A percentile compares a stretch with the other conserved stretches of the same genome.
Conservation (phyloP, 257 asterid genomes). For the Solanum bulbocastanum region DNA sequence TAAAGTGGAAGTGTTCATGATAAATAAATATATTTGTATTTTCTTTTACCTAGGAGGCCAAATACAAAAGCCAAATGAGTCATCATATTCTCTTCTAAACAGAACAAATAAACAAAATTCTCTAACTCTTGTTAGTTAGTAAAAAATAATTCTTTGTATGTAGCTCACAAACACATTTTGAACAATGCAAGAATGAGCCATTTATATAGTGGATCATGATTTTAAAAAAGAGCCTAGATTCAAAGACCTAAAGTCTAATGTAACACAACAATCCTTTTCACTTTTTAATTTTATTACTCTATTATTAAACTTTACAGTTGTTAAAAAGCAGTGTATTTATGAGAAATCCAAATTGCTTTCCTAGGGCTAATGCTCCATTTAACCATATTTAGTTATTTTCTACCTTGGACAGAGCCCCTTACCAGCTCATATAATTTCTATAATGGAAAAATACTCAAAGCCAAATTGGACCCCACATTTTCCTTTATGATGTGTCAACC, state of each 20-base stretch:
- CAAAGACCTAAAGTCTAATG: not conserved
- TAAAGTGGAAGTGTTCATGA: not conserved
- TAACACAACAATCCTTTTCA: not conserved
- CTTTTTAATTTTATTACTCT: not conserved
- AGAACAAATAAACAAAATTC: not conserved
- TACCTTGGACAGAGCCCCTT: not conserved
- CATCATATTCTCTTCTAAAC: not conserved
- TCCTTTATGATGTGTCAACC: conserved; percentile 3
- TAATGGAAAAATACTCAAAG: not conserved
- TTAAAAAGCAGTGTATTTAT: not conserved
- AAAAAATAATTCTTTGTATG: not conserved
- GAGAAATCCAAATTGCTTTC: not conserved
- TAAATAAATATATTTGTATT: not conserved
- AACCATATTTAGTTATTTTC: not conserved
- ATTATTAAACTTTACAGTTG: not conserved
- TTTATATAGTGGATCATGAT: not conserved
- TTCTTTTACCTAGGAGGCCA: conserved; percentile 41
- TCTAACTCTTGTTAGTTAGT: not conserved
- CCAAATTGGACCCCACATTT: not conserved
- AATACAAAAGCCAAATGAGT: conserved; percentile 25
- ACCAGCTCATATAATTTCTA: not conserved
- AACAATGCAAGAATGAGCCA: not conserved
- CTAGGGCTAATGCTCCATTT: not conserved
- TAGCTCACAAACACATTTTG: not conserved
- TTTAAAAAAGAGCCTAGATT: not conserved